Conservation (phyloP, 2,329 filamentous ascomycete species). For the Aspergillus pseudoglaucus region DNA sequence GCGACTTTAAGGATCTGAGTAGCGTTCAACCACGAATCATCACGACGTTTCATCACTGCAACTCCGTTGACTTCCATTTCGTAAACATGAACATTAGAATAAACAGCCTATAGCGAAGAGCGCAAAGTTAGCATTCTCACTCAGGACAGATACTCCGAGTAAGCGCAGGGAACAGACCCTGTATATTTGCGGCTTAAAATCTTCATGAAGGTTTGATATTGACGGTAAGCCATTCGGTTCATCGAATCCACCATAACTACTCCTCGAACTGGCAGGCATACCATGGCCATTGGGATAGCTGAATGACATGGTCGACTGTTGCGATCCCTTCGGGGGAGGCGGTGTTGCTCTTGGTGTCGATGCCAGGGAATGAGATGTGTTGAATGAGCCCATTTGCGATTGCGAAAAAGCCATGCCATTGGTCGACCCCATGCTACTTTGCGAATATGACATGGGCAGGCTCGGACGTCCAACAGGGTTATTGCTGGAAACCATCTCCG, state of each 20-base stretch:
- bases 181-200: slow-evolving; percentile 43
- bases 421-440: slow-evolving; percentile 31
- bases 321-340: slow-evolving; percentile 32
- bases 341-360: slow-evolving; percentile 42
- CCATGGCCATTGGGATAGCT: slow-evolving; percentile 37
- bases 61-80: slow-evolving; percentile 95
- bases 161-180: slow-evolving; percentile 27
- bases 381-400: slow-evolving; percentile 36
- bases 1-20: slow-evolving; percentile 98
- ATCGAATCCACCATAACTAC: slow-evolving; percentile 34
- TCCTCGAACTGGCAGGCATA: slow-evolving; percentile 24
- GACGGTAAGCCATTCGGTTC: slow-evolving; percentile 36
- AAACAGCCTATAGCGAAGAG: slow-evolving; percentile 59
- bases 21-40: slow-evolving; percentile 94
- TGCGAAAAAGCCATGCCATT: slow-evolving; percentile 36
- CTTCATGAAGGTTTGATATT: slow-evolving; percentile 31
- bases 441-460: slow-evolving; percentile 34
- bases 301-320: slow-evolving; percentile 38
- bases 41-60: slow-evolving; percentile 90
- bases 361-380: slow-evolving; percentile 39
- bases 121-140: not conserved
- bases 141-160: slow-evolving; percentile 4
- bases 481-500: slow-evolving; percentile 26
- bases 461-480: slow-evolving; percentile 22
- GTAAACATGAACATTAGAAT: slow-evolving; percentile 93